Percentiles rank a stretch among this genome's conserved stretches.
These are phyloP conservation scores for Tricholoma flavovirens DNA, from an alignment of 768 basidiomycete genomes.

Conservation along the genomic window DNA sequence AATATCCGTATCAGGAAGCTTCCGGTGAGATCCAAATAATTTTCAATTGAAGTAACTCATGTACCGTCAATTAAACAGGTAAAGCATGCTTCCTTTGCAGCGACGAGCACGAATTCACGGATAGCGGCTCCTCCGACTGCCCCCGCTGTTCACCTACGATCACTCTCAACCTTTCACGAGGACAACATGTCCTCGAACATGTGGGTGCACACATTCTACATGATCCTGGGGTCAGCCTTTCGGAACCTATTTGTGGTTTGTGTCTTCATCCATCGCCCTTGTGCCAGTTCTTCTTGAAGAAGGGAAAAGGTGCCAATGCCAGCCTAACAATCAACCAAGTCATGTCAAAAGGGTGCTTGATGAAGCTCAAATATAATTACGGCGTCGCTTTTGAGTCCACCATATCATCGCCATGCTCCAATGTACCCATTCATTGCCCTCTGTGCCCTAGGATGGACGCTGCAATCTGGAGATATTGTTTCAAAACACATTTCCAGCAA, in stretches of 20 bases:
- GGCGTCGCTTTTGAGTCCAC: constrained; percentile 10
- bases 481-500: neutral
- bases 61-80: no score
- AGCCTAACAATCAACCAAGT: constrained; percentile 14
- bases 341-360: constrained; percentile 14
- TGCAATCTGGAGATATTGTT: constrained; percentile 13
- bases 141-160: constrained; percentile 8
- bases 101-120: no score
- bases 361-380: constrained; percentile 15
- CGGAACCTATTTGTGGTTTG: constrained; percentile 19
- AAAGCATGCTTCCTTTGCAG: no score
- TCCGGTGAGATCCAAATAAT: no score
- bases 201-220: constrained; percentile 24
- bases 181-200: constrained; percentile 21
- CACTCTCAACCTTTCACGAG: constrained; percentile 11
- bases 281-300: constrained; percentile 18
- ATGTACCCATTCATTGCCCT: constrained; percentile 21
- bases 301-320: constrained; percentile 15
- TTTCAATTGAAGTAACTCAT: no score
- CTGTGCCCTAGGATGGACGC: constrained; percentile 12
- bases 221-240: constrained; percentile 11
- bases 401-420: constrained; percentile 16
- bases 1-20: no score
- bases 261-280: constrained; percentile 17
- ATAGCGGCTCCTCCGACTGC: neutral